Evolutionary conservation across 2,329 filamentous ascomycete species (phyloP), one percentile per base, ranked within the genome.

Genomic region (Fusarium annulatum): DNA sequence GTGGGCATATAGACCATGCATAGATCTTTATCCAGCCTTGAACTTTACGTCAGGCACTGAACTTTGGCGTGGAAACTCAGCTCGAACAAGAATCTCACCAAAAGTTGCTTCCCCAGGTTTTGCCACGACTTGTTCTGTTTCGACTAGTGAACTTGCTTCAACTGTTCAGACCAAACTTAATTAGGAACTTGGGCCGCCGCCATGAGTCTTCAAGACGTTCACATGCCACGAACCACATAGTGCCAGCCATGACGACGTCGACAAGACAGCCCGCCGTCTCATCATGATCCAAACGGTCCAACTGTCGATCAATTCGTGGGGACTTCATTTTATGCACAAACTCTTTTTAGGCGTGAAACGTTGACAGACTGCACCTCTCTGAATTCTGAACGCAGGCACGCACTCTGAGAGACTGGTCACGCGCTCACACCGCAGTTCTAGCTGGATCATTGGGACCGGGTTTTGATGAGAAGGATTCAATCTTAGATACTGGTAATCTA

Each of bases 121-220:
- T 72, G 49, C 61, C 45, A 42, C 58, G 46, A 58, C 68, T 61
- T 55, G 52, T 45, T 39, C 39, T 56, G 60, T 65, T 71, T 72
- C 59, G 42, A 52, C 56, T 65, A 69, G 39, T 19, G 34, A 51
- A 28, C 39, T 56, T 58, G 53, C 70, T 46, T 41, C 51, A 59
- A 34, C 42, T 36, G 19, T 28, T 34, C 26, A 33, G n/a, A 46
- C 75, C 72, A 76, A 59, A 64, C 75, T 73, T 52, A 68, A 75
- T 64, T 72, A 34, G 75, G 75, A 57, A 61, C 62, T 60, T 67
- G 39, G 64, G 60, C 75, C 73, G 75, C 58, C 61, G 64, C 67
- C 60, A 51, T 63, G 55, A 48, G 46, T 42, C 41, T 43, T 64
- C 53, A 15, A 64, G 55, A n/a, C 69, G 60, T 67, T 74, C 72